Evolutionary conservation across 2,329 filamentous ascomycete species (phyloP).

Genomic region (Dothiorella sarmentorum): DNA sequence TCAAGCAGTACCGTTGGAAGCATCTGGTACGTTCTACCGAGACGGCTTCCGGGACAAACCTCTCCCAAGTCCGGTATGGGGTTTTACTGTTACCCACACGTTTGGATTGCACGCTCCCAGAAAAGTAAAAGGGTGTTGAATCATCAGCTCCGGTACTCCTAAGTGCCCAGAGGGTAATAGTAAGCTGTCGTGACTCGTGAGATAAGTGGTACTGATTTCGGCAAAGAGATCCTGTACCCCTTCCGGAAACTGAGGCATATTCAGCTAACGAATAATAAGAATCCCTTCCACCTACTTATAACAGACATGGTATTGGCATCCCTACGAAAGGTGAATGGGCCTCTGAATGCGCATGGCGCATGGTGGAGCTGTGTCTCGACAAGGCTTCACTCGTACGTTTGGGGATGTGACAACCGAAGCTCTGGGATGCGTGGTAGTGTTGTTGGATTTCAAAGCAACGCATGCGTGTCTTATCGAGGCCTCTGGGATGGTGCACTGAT

Average conservation of each 20-base stretch:
- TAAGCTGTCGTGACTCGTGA: no score
- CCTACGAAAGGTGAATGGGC: neutral
- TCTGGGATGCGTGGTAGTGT: neutral
- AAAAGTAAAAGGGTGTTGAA: neutral
- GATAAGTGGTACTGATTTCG: neutral
- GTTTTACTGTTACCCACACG: neutral
- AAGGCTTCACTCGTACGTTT: neutral
- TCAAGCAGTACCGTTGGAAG: neutral
- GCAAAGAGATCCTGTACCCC: neutral
- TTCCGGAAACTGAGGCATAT: neutral
- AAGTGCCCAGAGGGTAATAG: no score
- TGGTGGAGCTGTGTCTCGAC: neutral
- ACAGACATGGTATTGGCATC: neutral
- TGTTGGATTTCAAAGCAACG: slow-evolving; percentile 3
- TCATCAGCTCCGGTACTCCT: neutral
- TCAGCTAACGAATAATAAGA: neutral
- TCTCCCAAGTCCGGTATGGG: neutral
- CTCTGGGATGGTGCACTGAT: no score
- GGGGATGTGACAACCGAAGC: neutral
- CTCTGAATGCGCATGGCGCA: neutral
- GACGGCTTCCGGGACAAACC: neutral
- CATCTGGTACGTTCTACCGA: neutral
- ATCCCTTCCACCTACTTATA: neutral
- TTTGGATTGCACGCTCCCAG: neutral
- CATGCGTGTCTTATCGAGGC: no score